A percentile compares a stretch with the other conserved stretches of the same genome.
Evolutionary conservation across 2,329 filamentous ascomycete species (phyloP).

Genomic region (Fusarium brevicatenulatum): DNA sequence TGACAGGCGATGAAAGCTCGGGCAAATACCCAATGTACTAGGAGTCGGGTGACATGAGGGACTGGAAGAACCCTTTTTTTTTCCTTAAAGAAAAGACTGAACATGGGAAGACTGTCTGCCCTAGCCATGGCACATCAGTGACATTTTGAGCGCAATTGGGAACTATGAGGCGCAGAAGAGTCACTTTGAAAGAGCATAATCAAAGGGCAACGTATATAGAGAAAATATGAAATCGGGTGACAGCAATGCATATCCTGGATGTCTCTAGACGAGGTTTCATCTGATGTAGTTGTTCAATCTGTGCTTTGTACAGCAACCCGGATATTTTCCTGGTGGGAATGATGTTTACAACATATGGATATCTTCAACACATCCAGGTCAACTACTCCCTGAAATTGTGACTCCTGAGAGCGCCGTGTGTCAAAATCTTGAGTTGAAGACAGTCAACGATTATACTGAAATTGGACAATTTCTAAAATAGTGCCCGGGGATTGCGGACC

Average conservation of each 20-base stretch:
- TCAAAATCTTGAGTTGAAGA: neutral
- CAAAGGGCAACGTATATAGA: conserved; percentile 36
- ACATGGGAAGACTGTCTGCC: conserved; percentile 9
- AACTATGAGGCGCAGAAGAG: conserved; percentile 25
- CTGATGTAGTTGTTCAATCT: neutral
- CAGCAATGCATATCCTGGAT: neutral
- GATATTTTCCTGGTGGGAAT: neutral
- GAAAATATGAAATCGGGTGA: conserved; percentile 31
- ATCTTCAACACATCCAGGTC: neutral
- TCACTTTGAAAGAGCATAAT: conserved; percentile 23
- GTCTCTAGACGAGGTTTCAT: neutral
- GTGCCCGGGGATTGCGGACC: conserved; percentile 4
- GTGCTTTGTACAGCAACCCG: neutral
- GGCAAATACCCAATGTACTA: conserved; percentile 31
- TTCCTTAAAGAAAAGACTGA: conserved; percentile 7
- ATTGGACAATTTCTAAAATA: neutral
- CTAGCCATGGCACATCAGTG: conserved; percentile 17
- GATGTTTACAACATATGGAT: neutral
- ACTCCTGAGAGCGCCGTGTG: neutral
- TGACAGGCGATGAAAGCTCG: conserved; percentile 39
- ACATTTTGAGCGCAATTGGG: conserved; percentile 34
- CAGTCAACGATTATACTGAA: neutral
- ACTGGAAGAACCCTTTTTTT: conserved; percentile 24
- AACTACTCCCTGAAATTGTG: neutral
- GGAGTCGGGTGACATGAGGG: conserved; percentile 13